Evolutionary conservation across 768 basidiomycete species (phyloP).

Genomic region (Tricholoma flavovirens): DNA sequence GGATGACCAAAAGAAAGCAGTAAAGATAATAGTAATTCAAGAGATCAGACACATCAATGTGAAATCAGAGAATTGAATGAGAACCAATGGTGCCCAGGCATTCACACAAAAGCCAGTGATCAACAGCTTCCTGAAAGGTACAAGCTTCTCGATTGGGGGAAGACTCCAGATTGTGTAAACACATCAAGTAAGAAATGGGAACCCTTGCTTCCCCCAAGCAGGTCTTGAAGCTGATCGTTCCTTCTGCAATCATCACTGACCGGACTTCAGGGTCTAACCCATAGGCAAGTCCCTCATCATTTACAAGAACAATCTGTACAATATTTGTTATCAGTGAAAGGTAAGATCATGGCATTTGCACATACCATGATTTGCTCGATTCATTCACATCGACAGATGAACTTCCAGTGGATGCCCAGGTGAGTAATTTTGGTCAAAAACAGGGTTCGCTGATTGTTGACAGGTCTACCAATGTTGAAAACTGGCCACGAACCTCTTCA

Average conservation of each 20-base stretch:
- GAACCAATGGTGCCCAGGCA: neutral
- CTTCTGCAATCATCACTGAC: too few species aligned
- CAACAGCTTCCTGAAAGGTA: too few species aligned
- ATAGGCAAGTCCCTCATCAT: neutral
- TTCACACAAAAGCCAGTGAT: neutral
- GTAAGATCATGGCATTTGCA: neutral
- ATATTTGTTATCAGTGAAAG: too few species aligned
- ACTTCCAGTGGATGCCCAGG: slow-evolving; percentile 3
- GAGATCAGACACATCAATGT: neutral
- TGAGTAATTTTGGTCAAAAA: slow-evolving; percentile 1
- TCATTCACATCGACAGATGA: neutral
- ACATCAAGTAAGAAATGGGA: too few species aligned
- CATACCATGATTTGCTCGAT: neutral
- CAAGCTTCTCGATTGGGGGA: too few species aligned
- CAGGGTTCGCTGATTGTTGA: neutral
- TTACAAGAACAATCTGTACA: neutral
- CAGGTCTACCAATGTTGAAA: too few species aligned
- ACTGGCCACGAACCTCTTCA: neutral
- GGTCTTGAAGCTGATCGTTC: too few species aligned
- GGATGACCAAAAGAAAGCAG: neutral
- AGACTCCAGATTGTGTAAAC: too few species aligned
- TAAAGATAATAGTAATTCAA: neutral
- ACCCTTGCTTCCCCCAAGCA: too few species aligned
- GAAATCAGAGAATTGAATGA: neutral
- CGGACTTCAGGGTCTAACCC: neutral